Evolutionary conservation across 2,329 filamentous ascomycete species (phyloP), one percentile per base, ranked within the genome.

Genomic region (Calonectria pseudoturangicola): DNA sequence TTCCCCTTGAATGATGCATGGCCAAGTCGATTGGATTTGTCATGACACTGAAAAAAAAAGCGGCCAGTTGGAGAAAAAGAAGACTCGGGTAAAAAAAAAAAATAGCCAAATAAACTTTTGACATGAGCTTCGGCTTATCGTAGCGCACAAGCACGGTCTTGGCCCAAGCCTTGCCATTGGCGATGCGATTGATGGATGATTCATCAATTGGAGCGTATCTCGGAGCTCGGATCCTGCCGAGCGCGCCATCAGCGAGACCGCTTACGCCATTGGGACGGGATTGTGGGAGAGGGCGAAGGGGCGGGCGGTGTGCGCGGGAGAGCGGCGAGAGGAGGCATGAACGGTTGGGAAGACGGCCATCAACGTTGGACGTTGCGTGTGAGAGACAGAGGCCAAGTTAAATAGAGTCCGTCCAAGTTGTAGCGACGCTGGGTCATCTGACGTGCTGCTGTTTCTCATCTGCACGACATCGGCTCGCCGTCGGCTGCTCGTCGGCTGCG

Each of bases 231-330:
- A 47, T 43, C 50, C 36, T 43, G 62, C 69, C 54, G 56, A 67
- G 50, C 30, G 65, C 70, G 70, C 70, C 48, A 71, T 71, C 25
- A 41, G 64, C 70, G 56, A 68, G 58, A 47, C 70, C 56, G 41
- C 64, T 71, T 68, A 63, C 70, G 70, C 70, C 56, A 71, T 71
- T 45, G 21, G 30, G 36, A 25, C 21, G 47, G 47, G n/a, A 13
- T 21, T 3, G 43, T 36, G 30, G 3, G 30, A 25, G 62, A 66
- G 33, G 3, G 13, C 9, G 58, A 30, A 5, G 13, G 8, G 54
- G 27, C 13, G 27, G 18, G 39, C 36, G 56, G 56, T 28, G 36
- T 62, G 36, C 39, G 56, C 39, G 56, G 30, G 30, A 15, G 54
- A 36, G 16, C 3, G 27, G 27, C 3, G 30, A 33, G 16, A 9